A percentile compares a stretch with the other conserved stretches of the same genome.
These are phyloP conservation scores for Gossypium ekmanianum DNA, from an alignment of 345 rosid genomes.

Conservation along the genomic window DNA sequence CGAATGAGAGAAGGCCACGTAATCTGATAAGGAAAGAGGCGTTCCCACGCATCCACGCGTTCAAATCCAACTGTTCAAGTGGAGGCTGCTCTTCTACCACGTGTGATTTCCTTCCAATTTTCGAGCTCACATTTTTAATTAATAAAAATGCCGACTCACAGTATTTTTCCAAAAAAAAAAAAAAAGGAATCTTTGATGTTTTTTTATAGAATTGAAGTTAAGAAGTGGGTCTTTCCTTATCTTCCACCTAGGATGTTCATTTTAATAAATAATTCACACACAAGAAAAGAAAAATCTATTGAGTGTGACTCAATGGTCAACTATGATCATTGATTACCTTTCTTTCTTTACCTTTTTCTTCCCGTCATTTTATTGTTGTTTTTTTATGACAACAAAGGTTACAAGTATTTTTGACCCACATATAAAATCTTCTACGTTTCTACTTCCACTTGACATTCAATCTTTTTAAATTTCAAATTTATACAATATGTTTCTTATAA, in stretches of 20 bases:
- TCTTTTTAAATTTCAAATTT: no score
- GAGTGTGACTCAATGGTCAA: constrained; percentile 1
- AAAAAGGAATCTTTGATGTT: neutral
- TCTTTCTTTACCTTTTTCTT: neutral
- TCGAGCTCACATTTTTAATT: neutral
- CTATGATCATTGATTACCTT: neutral
- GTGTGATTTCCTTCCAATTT: constrained; percentile 2
- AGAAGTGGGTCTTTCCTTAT: neutral
- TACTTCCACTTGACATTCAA: no score
- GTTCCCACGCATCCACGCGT: constrained; percentile 9
- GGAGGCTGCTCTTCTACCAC: constrained; percentile 15
- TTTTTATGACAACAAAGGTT: neutral
- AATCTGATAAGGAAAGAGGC: neutral
- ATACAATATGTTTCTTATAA: no score
- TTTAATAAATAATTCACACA: neutral
- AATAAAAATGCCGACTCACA: no score
- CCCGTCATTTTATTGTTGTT: neutral
- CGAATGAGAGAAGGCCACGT: constrained; percentile 16
- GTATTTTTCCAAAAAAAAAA: no score
- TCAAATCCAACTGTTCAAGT: neutral
- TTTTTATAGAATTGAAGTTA: neutral
- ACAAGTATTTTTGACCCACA: neutral
- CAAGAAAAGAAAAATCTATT: neutral
- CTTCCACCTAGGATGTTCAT: neutral
- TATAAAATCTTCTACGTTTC: no score